Base-by-base conservation (phyloP, 2,329 filamentous ascomycete genomes). In the Lasiodiplodia theobromae region DNA sequence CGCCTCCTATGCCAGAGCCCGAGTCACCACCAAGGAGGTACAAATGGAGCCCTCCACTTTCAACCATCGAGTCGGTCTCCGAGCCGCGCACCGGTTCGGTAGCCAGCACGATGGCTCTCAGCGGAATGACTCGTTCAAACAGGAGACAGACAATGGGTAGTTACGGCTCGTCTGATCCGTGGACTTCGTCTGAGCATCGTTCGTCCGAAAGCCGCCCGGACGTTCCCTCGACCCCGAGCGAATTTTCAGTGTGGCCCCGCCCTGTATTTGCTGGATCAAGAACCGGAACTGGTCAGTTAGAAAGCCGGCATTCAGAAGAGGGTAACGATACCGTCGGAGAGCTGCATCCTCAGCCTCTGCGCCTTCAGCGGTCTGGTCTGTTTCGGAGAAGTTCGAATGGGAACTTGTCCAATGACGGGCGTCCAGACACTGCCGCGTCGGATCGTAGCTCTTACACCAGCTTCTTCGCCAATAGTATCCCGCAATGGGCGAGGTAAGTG, bases 11-110 rank as follows among this genome's bases (percentile, higher is more conserved):
- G 79, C 76, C 76, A 71, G 75, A 77, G 69, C 77, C 73, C 65
- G 71, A 74, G 25, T 71, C 72, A n/a, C 52, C 52, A 11, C 60
- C 44, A 34, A 64, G 75, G 62, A 28, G 76, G 69, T 78, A 79
- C 70, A 76, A 78, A 57, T 80, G 78, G 78, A 80, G 78, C 72
- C 78, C 78, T 23, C 77, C 79, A 72, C 74, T 80, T 56, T 80
- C 78, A 64, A 80, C 78, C 8, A 68, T 65, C 60, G 67, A 68
- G 58, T 68, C 58, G 54, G 67, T 57, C 18, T 65, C 67, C 18
- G 58, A 69, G 54, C 64, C 53, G 12, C 58, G 67, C 31, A 65
- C 67, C 16, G 58, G 60, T 3, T 68, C 67, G 44, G 49, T 64
- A n/a, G 67, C 56, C 28, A 68, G 66, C n/a, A 68, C 66, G 23